phyloP scores from a whole-genome alignment of 1,139 yeast species.

The Zygoascus meyerae region DNA sequence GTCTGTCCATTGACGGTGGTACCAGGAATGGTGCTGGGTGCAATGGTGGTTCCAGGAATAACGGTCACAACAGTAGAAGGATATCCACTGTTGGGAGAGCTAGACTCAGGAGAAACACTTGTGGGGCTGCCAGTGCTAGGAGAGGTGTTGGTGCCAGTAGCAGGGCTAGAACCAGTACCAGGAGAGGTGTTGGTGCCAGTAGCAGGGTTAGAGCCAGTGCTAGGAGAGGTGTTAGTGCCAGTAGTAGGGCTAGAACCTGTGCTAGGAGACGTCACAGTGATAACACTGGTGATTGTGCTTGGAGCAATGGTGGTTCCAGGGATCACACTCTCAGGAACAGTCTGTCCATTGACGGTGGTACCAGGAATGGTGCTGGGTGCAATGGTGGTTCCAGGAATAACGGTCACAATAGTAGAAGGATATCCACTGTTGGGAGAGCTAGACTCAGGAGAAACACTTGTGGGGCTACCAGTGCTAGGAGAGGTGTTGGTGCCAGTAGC shows the following conservation, averaged over 20 bases:
- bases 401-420: conserved; percentile 14
- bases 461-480: background rate
- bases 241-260: no score
- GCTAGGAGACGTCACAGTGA: conserved; percentile 20
- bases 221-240: background rate
- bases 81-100: background rate
- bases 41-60: conserved; percentile 12
- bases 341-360: conserved; percentile 20
- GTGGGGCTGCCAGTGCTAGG: conserved; percentile 11
- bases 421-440: background rate
- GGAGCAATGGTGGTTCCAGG: conserved; percentile 19
- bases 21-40: conserved; percentile 17
- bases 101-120: background rate
- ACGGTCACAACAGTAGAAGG: conserved; percentile 5
- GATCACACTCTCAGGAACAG: conserved; percentile 16
- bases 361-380: conserved; percentile 17
- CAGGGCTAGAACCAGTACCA: conserved; percentile 17
- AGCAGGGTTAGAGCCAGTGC: no score
- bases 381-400: conserved; percentile 8
- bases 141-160: conserved; percentile 17
- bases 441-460: no score
- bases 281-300: conserved; percentile 15
- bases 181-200: conserved; percentile 3
- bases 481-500: conserved; percentile 10
- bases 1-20: conserved; percentile 21